phyloP scores from a whole-genome alignment of 139 green algal species.

The Chlamydomonas asymmetrica region DNA sequence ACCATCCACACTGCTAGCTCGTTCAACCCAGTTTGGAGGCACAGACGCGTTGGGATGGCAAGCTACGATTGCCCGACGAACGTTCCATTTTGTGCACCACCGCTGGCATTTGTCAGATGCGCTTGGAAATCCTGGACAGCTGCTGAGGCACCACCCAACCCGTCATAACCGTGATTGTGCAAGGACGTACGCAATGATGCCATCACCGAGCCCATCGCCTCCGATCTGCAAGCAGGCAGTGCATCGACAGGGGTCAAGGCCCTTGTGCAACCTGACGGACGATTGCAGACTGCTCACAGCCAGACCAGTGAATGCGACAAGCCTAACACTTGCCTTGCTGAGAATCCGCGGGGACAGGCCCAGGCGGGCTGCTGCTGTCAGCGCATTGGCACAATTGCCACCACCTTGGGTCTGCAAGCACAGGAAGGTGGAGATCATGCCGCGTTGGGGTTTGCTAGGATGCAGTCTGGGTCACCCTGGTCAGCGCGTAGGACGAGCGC shows the following conservation, averaged over 20 bases:
- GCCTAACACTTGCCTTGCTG: slow-evolving; percentile 64
- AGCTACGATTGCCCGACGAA: too few relatives aligned
- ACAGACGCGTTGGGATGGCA: too few relatives aligned
- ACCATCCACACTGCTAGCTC: too few relatives aligned
- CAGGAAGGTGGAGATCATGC: not conserved
- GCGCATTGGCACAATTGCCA: slow-evolving; percentile 93
- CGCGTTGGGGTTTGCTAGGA: too few relatives aligned
- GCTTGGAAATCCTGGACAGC: too few relatives aligned
- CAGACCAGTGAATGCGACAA: too few relatives aligned
- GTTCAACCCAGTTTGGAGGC: too few relatives aligned
- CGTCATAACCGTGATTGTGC: too few relatives aligned
- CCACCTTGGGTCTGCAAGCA: slow-evolving; percentile 77
- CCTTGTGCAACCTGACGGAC: not conserved
- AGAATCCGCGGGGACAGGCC: slow-evolving; percentile 76
- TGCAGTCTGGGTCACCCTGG: not conserved
- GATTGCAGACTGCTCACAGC: not conserved
- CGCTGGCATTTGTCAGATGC: too few relatives aligned
- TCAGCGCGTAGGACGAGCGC: not conserved
- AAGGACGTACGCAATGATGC: slow-evolving; percentile 69
- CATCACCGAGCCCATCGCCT: slow-evolving; percentile 76
- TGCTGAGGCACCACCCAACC: too few relatives aligned
- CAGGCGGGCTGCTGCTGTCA: slow-evolving; percentile 88
- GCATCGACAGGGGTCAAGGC: not conserved
- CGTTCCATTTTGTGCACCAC: too few relatives aligned
- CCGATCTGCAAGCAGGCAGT: slow-evolving; percentile 61